Evolutionary conservation across 257 asterid species (phyloP).

Genomic region (Solanum clarkiae): DNA sequence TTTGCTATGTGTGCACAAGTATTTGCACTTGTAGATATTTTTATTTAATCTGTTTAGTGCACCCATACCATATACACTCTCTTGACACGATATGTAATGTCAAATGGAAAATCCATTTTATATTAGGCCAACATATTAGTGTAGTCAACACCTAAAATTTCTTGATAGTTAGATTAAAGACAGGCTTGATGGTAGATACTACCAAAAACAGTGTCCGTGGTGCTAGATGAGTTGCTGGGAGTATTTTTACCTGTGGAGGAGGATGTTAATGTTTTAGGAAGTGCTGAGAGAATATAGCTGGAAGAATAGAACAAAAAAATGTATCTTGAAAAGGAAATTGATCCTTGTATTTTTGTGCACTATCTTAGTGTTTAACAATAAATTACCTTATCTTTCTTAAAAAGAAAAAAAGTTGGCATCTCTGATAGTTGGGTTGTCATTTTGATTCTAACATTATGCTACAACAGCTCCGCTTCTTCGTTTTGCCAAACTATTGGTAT

Average conservation of each 20-base stretch:
- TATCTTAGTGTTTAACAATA: background rate
- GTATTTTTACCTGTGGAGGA: background rate
- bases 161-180: background rate
- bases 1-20: background rate
- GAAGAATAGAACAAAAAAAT: background rate
- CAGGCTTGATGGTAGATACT: background rate
- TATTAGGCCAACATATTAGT: background rate
- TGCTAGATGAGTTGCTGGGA: background rate
- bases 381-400: background rate
- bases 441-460: background rate
- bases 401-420: background rate
- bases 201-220: background rate
- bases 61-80: background rate
- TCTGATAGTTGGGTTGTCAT: background rate
- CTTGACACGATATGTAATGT: background rate
- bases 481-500: background rate
- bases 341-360: background rate
- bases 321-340: background rate
- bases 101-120: background rate
- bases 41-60: background rate
- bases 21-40: background rate
- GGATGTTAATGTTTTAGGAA: background rate
- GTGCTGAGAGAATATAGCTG: background rate
- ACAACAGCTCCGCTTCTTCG: background rate
- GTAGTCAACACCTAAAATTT: background rate